These are phyloP conservation scores for Komagataella ulmi DNA, from an alignment of 805 yeast species.

Conservation along the genomic window DNA sequence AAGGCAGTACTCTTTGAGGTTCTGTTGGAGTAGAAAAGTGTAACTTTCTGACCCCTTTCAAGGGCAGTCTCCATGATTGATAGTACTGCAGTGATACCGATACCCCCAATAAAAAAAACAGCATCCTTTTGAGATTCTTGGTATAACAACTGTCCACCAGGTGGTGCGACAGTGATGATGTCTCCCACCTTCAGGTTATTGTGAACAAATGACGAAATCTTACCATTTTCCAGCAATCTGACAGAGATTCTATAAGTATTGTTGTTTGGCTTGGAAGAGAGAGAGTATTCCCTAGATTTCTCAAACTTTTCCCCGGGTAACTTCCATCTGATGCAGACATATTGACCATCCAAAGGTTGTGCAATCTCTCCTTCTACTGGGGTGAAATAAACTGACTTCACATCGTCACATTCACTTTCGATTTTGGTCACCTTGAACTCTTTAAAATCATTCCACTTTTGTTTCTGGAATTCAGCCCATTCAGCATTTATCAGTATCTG, in stretches of 20 bases:
- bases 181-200: constrained; percentile 33
- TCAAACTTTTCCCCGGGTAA: constrained; percentile 23
- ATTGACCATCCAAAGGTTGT: constrained; percentile 28
- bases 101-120: constrained; percentile 43
- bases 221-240: constrained; percentile 31
- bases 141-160: constrained; percentile 39
- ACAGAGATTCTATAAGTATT: constrained; percentile 47
- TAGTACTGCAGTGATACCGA: constrained; percentile 54
- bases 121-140: constrained; percentile 16
- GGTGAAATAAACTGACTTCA: constrained; percentile 36
- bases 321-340: constrained; percentile 21
- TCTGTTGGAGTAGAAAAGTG: constrained; percentile 21
- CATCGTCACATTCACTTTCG: constrained; percentile 28
- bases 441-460: constrained; percentile 51
- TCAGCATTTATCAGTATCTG: constrained; percentile 45
- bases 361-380: constrained; percentile 24
- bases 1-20: constrained; percentile 13
- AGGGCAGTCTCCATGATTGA: constrained; percentile 32
- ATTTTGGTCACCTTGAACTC: constrained; percentile 30
- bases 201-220: constrained; percentile 37
- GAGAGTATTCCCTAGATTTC: constrained; percentile 46
- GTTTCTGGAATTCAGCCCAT: constrained; percentile 24
- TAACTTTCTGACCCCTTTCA: constrained; percentile 17
- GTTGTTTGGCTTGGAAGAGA: constrained; percentile 24
- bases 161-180: constrained; percentile 36